Base-by-base conservation (phyloP, 106 monocot species). In the Dioscorea dumetorum region DNA sequence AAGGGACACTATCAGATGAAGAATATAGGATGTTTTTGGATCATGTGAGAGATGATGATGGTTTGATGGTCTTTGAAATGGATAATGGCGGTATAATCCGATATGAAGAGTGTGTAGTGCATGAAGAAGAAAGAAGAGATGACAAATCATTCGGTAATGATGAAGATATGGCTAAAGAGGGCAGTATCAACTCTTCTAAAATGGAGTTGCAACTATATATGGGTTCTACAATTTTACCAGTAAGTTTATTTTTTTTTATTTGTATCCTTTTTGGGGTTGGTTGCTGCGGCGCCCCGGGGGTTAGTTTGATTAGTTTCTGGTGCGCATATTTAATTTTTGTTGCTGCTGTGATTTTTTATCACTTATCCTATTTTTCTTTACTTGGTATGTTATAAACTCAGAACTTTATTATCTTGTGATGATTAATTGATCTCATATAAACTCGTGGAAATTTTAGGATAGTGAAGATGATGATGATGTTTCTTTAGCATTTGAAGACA, bases 21-120 rank as follows among this genome's bases (percentile, higher is more conserved):
- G 58, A 49, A 14, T 62, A 70, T 19, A 56, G 24, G 66, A 66
- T 60, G 20, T 77, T 70, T 57, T 41, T 64, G 62, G 49, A 49
- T 33, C 57, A 50, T 32, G 57, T 66, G 33, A 52, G 33, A 53
- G 66, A 50, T 7, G 31, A 20, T n/a, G 21, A 57, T 70, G 51
- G 64, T 33, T 32, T 22, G 9, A 67, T 74, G 32, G 61, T 67
- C 34, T 66, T 75, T 13, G 10, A 70, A 23, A 28, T 49, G 24
- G 70, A 51, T 12, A 67, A 75, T 18, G 48, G 56, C 34, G 71
- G 50, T 14, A n/a, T 41, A 28, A 20, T 71, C 24, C 35, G 16
- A 51, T 75, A 66, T 67, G 71, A 50, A 49, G 71, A 50, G 15
- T 48, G 60, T 50, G 34, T 33, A 23, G 60, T 21, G 1, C 16